Conservation (phyloP, 2,329 filamentous ascomycete genomes). For the Aspergillus fischeri region DNA sequence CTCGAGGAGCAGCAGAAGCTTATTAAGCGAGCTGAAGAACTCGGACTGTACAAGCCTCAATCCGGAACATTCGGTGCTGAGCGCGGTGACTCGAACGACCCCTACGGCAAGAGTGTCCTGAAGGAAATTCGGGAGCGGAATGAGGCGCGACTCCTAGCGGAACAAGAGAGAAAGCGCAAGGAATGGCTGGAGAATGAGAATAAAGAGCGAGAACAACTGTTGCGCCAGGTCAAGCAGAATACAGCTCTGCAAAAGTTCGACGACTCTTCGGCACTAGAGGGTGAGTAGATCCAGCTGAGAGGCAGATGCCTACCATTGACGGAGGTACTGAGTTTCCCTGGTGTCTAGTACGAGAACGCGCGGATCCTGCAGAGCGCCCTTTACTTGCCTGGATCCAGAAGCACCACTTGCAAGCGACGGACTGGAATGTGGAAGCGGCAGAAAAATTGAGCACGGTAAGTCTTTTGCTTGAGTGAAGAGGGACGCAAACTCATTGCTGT, state of each 20-base stretch:
- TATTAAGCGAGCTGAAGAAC: slow-evolving; percentile 34
- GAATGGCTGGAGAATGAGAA: slow-evolving; percentile 53
- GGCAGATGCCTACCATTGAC: not conserved
- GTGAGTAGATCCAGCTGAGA: slow-evolving; percentile 18
- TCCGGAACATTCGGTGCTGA: slow-evolving; percentile 42
- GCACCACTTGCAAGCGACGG: slow-evolving; percentile 37
- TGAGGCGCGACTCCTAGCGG: slow-evolving; percentile 35
- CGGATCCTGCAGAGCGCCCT: slow-evolving; percentile 37
- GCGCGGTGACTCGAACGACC: slow-evolving; percentile 38
- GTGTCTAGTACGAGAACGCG: slow-evolving; percentile 33
- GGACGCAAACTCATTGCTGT: not conserved
- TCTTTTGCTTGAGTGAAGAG: not conserved
- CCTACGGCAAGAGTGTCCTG: slow-evolving; percentile 41
- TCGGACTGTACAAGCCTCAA: slow-evolving; percentile 42
- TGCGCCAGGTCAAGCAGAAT: slow-evolving; percentile 29
- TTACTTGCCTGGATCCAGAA: slow-evolving; percentile 42
- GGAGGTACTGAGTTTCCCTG: slow-evolving; percentile 7
- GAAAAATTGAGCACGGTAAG: slow-evolving; percentile 33
- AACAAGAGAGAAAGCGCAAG: slow-evolving; percentile 47
- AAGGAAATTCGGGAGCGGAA: slow-evolving; percentile 38
- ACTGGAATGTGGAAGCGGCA: slow-evolving; percentile 29
- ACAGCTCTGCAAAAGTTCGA: slow-evolving; percentile 36
- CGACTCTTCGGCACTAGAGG: slow-evolving; percentile 31
- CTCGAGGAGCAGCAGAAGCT: slow-evolving; percentile 35
- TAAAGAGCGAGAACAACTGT: slow-evolving; percentile 31